A percentile compares a stretch with the other conserved stretches of the same genome.
Evolutionary conservation across 768 basidiomycete genomes (phyloP).

Genomic region (Filobasidium floriforme): DNA sequence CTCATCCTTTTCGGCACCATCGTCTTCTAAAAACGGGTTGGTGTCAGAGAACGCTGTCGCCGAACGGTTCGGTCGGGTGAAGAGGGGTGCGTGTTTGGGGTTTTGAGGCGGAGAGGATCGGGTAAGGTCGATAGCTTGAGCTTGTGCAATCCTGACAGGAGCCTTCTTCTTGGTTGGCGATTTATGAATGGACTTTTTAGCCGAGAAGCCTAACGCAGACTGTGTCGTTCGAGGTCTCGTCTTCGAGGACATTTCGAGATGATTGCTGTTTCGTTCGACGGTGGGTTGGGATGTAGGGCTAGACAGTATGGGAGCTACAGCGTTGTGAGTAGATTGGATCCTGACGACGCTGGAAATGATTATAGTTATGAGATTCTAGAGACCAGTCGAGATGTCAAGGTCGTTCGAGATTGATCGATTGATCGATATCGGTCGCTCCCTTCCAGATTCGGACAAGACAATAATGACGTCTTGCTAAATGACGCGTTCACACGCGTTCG

Average conservation of each 20-base stretch:
- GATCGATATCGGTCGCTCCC: background rate
- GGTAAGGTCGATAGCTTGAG: background rate
- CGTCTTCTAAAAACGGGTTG: background rate
- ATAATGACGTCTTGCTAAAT: background rate
- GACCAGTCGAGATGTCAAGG: too few relatives aligned
- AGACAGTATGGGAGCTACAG: too few relatives aligned
- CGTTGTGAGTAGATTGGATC: too few relatives aligned
- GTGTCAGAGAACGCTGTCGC: background rate
- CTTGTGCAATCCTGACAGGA: background rate
- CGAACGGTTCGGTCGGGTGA: background rate
- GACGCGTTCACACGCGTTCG: background rate
- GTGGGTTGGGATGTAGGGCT: too few relatives aligned
- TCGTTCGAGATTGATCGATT: background rate
- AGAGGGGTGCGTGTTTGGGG: too few relatives aligned
- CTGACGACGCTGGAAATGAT: too few relatives aligned
- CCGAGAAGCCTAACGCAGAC: background rate
- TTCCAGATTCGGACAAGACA: background rate
- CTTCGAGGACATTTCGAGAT: too few relatives aligned
- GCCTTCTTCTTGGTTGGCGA: conserved; percentile 1
- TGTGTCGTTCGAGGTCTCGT: background rate
- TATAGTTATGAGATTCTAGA: too few relatives aligned
- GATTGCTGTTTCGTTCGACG: too few relatives aligned
- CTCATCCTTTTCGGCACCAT: background rate
- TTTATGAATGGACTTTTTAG: background rate
- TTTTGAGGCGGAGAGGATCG: background rate